A percentile compares a stretch with the other conserved stretches of the same genome.
These are phyloP conservation scores for Umbilicus rupestris DNA, from an alignment of 164 flowering plant species.

Conservation along the genomic window DNA sequence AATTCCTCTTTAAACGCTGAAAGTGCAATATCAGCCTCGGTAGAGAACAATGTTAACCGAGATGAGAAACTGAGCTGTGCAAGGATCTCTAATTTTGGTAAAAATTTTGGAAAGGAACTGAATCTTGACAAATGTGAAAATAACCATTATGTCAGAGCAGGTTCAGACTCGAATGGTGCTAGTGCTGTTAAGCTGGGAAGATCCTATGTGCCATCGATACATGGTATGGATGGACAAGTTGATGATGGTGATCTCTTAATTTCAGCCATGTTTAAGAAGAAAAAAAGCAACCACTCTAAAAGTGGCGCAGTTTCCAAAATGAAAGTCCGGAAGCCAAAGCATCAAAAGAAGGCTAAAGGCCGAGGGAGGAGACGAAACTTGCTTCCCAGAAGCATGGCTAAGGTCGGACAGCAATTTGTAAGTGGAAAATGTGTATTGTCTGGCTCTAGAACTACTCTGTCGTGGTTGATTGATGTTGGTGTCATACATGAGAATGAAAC, in stretches of 20 bases:
- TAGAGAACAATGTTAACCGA: not conserved
- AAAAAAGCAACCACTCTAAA: conserved; percentile 15
- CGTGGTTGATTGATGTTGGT: conserved; percentile 71
- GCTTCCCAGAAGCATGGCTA: conserved; percentile 44
- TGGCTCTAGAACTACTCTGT: conserved; percentile 67
- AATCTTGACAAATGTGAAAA: not conserved
- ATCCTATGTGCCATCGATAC: conserved; percentile 16
- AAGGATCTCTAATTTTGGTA: no score
- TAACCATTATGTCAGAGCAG: no score
- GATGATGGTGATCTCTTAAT: conserved; percentile 79
- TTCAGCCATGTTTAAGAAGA: conserved; percentile 57
- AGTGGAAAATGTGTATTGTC: conserved; percentile 33
- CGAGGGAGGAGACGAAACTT: conserved; percentile 52
- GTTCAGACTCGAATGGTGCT: conserved; percentile 7
- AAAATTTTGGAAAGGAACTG: not conserved
- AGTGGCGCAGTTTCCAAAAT: not conserved
- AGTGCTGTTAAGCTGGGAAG: conserved; percentile 8
- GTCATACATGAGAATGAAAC: conserved; percentile 56
- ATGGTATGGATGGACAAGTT: conserved; percentile 23
- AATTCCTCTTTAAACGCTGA: not conserved
- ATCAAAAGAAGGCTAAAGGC: conserved; percentile 27
- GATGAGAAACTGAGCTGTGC: not conserved
- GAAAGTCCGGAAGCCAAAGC: conserved; percentile 10
- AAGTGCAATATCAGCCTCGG: no score
- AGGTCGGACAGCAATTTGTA: conserved; percentile 32